phyloP scores from a whole-genome alignment of 2,329 filamentous ascomycete genomes.

The Colletotrichum shisoi region DNA sequence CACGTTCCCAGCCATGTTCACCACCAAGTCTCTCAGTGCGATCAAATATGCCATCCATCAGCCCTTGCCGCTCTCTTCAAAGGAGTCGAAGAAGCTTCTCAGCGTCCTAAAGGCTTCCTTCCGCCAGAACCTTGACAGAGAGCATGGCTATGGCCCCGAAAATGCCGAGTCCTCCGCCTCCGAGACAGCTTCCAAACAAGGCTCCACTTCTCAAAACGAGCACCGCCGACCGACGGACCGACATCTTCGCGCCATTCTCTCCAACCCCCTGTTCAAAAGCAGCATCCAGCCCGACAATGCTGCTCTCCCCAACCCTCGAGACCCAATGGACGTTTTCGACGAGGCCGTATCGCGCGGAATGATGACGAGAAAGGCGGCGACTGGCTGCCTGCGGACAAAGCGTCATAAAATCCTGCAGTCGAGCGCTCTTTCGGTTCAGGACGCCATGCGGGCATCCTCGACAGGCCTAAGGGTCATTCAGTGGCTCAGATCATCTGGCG shows the following conservation, averaged over 20 bases:
- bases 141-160: constrained; percentile 59
- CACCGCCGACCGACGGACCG: constrained; percentile 54
- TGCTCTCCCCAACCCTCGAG: constrained; percentile 42
- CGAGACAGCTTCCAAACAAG: constrained; percentile 27
- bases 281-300: constrained; percentile 43
- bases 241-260: constrained; percentile 65
- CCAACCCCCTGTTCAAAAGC: constrained; percentile 63
- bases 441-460: constrained; percentile 53
- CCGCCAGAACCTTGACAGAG: constrained; percentile 64
- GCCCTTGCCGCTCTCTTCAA: constrained; percentile 59
- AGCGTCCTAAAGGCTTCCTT: constrained; percentile 66
- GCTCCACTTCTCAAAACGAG: constrained; percentile 23
- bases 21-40: constrained; percentile 50
- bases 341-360: constrained; percentile 63
- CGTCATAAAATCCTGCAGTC: constrained; percentile 51
- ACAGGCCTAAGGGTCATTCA: constrained; percentile 59
- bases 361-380: constrained; percentile 63
- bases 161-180: constrained; percentile 40
- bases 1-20: constrained; percentile 44
- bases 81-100: constrained; percentile 64
- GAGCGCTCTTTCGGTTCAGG: constrained; percentile 46
- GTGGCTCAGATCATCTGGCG: constrained; percentile 63
- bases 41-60: constrained; percentile 59
- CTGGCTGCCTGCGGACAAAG: constrained; percentile 62
- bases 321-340: constrained; percentile 65